Percentiles rank a stretch among this genome's conserved stretches.
Conservation (phyloP, 1,139 yeast genomes). For the Diutina pseudorugosa region DNA sequence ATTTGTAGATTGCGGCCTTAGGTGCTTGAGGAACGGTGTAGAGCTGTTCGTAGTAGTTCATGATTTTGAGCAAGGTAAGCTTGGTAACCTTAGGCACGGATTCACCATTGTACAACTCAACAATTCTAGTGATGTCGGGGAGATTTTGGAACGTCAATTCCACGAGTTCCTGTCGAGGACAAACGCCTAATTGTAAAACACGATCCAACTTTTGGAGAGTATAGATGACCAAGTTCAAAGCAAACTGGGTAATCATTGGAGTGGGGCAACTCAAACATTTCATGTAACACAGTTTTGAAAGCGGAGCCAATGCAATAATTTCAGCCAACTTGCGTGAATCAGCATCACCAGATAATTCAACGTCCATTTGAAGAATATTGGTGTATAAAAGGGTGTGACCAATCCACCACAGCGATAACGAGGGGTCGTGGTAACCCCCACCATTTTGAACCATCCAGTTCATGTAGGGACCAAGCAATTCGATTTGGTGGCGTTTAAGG, state of each 20-base stretch:
- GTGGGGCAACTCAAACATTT: constrained; percentile 46
- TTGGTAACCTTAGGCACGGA: constrained; percentile 13
- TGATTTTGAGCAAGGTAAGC: constrained; percentile 8
- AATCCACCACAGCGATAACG: constrained; percentile 70
- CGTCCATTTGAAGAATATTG: constrained; percentile 31
- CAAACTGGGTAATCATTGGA: constrained; percentile 52
- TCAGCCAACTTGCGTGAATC: constrained; percentile 25
- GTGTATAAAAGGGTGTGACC: constrained; percentile 56
- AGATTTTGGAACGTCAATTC: constrained; percentile 18
- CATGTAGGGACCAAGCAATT: constrained; percentile 63
- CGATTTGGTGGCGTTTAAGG: constrained; percentile 40
- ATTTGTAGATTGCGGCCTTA: constrained; percentile 4
- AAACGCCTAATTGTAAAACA: constrained; percentile 4
- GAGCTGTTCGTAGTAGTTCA: constrained; percentile 6
- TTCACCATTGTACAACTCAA: constrained; percentile 10
- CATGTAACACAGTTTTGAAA: constrained; percentile 46
- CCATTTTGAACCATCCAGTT: constrained; percentile 40
- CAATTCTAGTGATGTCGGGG: constrained; percentile 17
- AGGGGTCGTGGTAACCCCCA: constrained; percentile 58
- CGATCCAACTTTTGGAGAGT: constrained; percentile 39
- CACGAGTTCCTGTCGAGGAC: constrained; percentile 15
- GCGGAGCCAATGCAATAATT: constrained; percentile 50
- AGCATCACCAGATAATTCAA: not conserved
- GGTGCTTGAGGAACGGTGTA: constrained; percentile 1
- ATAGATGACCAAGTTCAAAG: constrained; percentile 46